Conservation (phyloP, 495 filamentous ascomycete species). For the Xylaria palmicola region DNA sequence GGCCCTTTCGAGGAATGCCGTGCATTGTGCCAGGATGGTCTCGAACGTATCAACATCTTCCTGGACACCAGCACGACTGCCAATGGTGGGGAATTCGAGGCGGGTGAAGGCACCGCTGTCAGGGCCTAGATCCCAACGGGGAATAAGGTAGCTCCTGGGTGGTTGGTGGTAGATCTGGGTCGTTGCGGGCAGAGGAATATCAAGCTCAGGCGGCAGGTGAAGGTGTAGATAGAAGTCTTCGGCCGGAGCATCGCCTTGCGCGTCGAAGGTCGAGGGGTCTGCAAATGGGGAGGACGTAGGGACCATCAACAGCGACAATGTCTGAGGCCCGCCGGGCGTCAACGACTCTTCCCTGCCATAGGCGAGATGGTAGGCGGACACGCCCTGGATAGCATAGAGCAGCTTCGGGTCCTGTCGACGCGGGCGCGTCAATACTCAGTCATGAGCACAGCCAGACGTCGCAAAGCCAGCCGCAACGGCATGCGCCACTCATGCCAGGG, state of each 20-base stretch:
- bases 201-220: constrained; percentile 88
- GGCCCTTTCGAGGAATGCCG: constrained; percentile 82
- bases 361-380: constrained; percentile 83
- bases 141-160: constrained; percentile 84
- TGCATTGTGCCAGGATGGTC: constrained; percentile 93
- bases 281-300: constrained; percentile 74
- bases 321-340: constrained; percentile 82
- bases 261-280: constrained; percentile 55
- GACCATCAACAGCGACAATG: constrained; percentile 89
- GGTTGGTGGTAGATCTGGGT: constrained; percentile 95
- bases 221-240: constrained; percentile 96
- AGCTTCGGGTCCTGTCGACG: constrained; percentile 65
- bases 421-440: neutral
- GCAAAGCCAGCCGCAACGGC: constrained; percentile 10
- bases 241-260: constrained; percentile 61
- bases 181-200: constrained; percentile 84
- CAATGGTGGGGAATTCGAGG: constrained; percentile 79
- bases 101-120: constrained; percentile 86
- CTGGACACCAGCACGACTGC: constrained; percentile 68
- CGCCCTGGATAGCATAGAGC: constrained; percentile 80
- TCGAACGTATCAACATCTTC: constrained; percentile 96
- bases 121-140: constrained; percentile 85
- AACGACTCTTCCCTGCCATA: constrained; percentile 80
- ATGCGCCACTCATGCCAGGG: neutral
- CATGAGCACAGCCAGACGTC: neutral